Conservation (phyloP, 73 alveolate genomes). For the Durusdinium trenchii region DNA sequence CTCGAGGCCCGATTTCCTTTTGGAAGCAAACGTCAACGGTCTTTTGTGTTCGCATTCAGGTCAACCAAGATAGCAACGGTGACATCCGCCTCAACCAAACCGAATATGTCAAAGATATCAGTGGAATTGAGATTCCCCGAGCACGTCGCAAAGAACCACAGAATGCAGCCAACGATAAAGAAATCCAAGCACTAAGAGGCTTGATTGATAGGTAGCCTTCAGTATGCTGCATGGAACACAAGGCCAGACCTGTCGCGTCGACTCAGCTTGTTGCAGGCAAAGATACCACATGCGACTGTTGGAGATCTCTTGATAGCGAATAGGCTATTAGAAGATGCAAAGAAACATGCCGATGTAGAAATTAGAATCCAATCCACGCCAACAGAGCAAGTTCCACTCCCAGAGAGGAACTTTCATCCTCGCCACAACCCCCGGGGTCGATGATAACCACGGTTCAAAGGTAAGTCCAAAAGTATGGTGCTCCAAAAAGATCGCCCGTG, state of each 20-base stretch:
- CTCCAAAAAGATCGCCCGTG: neutral
- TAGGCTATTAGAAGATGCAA: too few species aligned
- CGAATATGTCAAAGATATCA: too few species aligned
- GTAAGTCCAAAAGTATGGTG: neutral
- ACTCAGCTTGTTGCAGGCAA: too few species aligned
- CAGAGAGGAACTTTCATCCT: neutral
- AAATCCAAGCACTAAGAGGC: neutral
- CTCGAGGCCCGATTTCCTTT: neutral
- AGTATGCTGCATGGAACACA: too few species aligned
- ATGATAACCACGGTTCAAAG: neutral
- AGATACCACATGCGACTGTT: too few species aligned
- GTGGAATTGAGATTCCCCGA: neutral
- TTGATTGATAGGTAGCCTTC: too few species aligned
- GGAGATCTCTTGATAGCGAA: too few species aligned
- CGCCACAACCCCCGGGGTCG: neutral
- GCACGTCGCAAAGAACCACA: neutral
- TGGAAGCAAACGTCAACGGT: neutral
- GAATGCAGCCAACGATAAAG: neutral
- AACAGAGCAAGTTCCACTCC: neutral
- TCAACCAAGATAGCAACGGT: neutral
- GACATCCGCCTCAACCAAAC: neutral
- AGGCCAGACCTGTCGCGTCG: too few species aligned
- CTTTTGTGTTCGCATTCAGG: neutral
- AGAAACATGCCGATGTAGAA: too few species aligned
- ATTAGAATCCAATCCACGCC: neutral